Evolutionary conservation across 495 filamentous ascomycete species (phyloP).

Genomic region (Aspergillus diversus): DNA sequence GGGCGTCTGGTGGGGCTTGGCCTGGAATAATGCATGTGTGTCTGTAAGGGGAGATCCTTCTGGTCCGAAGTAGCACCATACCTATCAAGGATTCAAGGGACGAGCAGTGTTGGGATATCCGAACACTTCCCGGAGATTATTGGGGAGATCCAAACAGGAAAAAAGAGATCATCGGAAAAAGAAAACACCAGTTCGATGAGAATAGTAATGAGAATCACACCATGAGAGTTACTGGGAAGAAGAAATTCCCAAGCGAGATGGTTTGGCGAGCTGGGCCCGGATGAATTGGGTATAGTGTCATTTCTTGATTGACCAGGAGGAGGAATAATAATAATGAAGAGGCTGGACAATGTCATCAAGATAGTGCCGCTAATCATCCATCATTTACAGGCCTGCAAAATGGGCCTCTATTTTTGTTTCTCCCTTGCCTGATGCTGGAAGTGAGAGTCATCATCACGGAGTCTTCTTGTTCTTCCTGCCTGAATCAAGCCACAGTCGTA

Average conservation of each 20-base stretch:
- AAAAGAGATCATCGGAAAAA: neutral
- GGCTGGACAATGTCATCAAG: neutral
- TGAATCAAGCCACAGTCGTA: neutral
- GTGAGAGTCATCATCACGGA: neutral
- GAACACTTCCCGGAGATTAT: neutral
- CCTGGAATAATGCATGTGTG: constrained; percentile 18
- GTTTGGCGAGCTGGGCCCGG: neutral
- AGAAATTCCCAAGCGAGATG: neutral
- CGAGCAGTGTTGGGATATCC: neutral
- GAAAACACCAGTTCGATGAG: neutral
- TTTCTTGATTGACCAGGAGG: neutral
- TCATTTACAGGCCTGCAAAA: neutral
- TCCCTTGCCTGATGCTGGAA: constrained; percentile 1
- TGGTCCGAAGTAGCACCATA: neutral
- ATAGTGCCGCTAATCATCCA: neutral
- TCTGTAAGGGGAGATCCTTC: constrained; percentile 24
- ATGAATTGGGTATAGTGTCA: neutral
- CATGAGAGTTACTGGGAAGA: neutral
- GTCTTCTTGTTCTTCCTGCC: neutral
- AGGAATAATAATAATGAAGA: neutral
- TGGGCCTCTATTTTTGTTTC: neutral
- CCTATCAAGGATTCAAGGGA: neutral
- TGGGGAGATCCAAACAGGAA: too few species aligned
- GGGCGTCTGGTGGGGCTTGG: constrained; percentile 41
- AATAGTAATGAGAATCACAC: too few species aligned